Evolutionary conservation across 1,139 yeast species (phyloP), one percentile per base, ranked within the genome.

Genomic region (Pneumocystis jirovecii): DNA sequence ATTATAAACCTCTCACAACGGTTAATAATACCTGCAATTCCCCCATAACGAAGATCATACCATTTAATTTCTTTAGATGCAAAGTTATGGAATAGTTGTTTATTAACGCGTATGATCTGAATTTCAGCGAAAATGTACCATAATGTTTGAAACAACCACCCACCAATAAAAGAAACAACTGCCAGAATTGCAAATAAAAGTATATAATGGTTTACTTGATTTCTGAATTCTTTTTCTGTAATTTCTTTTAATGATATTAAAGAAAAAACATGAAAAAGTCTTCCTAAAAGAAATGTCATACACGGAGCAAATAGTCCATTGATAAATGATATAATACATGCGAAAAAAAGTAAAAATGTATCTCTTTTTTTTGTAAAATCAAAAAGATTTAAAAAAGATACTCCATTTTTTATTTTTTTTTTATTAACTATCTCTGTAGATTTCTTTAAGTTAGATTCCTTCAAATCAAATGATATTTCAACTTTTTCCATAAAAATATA

Each of bases 71-170:
- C 70, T 34, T 72, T 71, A 60, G 69, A 66, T 35, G 76, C 62
- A 50, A 76, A 63, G 1, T 73, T 68, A 21, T 70, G 66, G 63
- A 80, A 79, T 5, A 87, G 69, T 7, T 68, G 66, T 0, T 68
- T 65, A 64, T 96, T 77, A 0, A 87, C 85, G 60, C 86, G 76
- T 12, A 76, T 71, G 61, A 85, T 88, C 69, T 87, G 91, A 21
- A 77, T 75, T 73, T 89, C 96, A 1, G 96, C 96, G 66, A 86
- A 78, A 35, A 77, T 73, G 80, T 86, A 82, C 89, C 95, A 90
- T 25, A 0, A 79, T 25, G 57, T 25, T 29, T 25, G n/a, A 50
- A 50, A 50, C 21, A 50, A 15, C 57, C 57, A 50, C 12, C 57
- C 57, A 8, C 57, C 57, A 25, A 50, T 25, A 7, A 50, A 50